phyloP scores from a whole-genome alignment of 2,329 filamentous ascomycete species.

The Sclerotinia minor region DNA sequence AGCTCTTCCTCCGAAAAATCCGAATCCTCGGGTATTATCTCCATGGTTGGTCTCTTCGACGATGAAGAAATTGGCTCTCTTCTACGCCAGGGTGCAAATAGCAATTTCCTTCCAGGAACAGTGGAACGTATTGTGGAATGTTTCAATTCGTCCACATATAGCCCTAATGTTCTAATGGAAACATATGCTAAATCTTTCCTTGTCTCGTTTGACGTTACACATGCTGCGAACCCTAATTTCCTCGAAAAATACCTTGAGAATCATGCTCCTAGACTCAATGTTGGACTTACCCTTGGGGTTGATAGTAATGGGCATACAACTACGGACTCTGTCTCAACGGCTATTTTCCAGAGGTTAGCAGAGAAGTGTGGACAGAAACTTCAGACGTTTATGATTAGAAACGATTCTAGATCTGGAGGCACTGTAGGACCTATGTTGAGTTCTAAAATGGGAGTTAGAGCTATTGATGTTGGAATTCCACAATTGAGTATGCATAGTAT shows the following conservation, averaged over 20 bases:
- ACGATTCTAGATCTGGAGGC: slow-evolving; percentile 84
- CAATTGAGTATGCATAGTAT: slow-evolving; percentile 95
- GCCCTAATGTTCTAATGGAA: slow-evolving; percentile 67
- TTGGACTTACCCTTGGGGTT: slow-evolving; percentile 75
- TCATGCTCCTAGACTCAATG: slow-evolving; percentile 85
- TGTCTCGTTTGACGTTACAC: slow-evolving; percentile 87
- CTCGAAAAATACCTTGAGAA: slow-evolving; percentile 76
- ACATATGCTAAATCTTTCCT: slow-evolving; percentile 93
- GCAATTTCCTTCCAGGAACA: slow-evolving; percentile 81
- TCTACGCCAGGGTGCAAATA: slow-evolving; percentile 82
- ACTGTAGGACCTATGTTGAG: slow-evolving; percentile 94
- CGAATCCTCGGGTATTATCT: slow-evolving; percentile 60
- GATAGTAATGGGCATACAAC: slow-evolving; percentile 97
- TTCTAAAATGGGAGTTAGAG: slow-evolving; percentile 74
- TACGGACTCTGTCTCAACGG: slow-evolving; percentile 82
- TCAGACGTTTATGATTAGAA: slow-evolving; percentile 92
- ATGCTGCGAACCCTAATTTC: slow-evolving; percentile 96
- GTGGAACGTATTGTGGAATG: slow-evolving; percentile 80
- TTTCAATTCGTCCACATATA: slow-evolving; percentile 49
- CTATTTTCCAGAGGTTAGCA: slow-evolving; percentile 76
- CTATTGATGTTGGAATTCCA: slow-evolving; percentile 84
- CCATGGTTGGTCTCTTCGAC: slow-evolving; percentile 92
- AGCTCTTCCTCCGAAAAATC: slow-evolving; percentile 57
- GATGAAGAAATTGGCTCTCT: slow-evolving; percentile 94
- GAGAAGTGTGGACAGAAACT: slow-evolving; percentile 69